These are phyloP conservation scores for Phytopythium vexans DNA, from an alignment of 352 stramenopile species.

Conservation along the genomic window DNA sequence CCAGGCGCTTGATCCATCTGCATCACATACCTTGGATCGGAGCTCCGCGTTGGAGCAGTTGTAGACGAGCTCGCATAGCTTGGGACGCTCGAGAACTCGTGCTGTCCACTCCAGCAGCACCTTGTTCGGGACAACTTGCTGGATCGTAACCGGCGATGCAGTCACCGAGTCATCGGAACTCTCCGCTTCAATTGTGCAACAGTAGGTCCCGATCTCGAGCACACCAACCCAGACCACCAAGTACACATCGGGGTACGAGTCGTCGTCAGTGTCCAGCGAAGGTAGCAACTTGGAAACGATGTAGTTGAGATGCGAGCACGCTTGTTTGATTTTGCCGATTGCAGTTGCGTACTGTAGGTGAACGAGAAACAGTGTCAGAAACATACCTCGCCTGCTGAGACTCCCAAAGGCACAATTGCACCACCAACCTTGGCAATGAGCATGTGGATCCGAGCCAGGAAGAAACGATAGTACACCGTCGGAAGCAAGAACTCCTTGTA, in stretches of 20 bases:
- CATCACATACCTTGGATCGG: conserved; percentile 39
- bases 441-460: conserved; percentile 49
- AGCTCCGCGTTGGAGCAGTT: conserved; percentile 49
- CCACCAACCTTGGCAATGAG: conserved; percentile 51
- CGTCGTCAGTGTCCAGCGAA: conserved; percentile 12
- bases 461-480: conserved; percentile 47
- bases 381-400: neutral
- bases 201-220: conserved; percentile 51
- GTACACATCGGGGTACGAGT: conserved; percentile 46
- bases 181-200: conserved; percentile 24
- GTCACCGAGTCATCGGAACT: conserved; percentile 3
- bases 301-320: conserved; percentile 49
- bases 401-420: conserved; percentile 9
- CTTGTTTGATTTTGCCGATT: conserved; percentile 50
- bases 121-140: conserved; percentile 47
- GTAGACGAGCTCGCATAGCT: conserved; percentile 40
- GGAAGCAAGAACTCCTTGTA: conserved; percentile 45
- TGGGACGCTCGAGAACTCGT: conserved; percentile 39
- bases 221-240: conserved; percentile 54
- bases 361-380: conserved; percentile 2
- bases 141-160: conserved; percentile 10
- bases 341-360: conserved; percentile 46
- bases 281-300: conserved; percentile 52
- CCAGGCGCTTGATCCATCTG: neutral
- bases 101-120: conserved; percentile 49